Conservation (phyloP, 1,284 basidiomycete genomes). For the Thecaphora thlaspeos region DNA sequence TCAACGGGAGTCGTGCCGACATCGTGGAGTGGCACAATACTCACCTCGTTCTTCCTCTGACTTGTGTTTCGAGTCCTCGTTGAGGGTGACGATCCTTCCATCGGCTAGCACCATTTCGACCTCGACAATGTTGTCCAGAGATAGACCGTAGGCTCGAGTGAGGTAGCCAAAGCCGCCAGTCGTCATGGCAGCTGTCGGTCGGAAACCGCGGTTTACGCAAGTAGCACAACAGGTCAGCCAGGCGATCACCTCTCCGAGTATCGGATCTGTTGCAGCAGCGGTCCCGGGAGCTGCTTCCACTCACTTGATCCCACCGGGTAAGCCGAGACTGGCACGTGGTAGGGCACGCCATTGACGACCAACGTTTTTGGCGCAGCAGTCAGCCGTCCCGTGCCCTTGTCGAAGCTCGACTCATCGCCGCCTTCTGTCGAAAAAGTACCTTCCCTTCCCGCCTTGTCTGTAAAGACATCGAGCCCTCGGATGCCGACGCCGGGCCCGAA, state of each 20-base stretch:
- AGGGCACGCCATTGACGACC: conserved; percentile 39
- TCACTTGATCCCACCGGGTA: conserved; percentile 66
- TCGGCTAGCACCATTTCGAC: conserved; percentile 54
- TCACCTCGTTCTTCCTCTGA: conserved; percentile 46
- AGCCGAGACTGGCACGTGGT: conserved; percentile 55
- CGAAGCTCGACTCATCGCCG: conserved; percentile 7
- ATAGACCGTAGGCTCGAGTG: conserved; percentile 73
- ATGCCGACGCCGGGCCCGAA: conserved; percentile 45
- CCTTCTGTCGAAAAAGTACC: conserved; percentile 17
- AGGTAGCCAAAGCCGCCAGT: conserved; percentile 87
- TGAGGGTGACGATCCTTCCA: conserved; percentile 42
- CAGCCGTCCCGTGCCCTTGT: conserved; percentile 22
- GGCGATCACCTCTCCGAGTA: too few relatives aligned
- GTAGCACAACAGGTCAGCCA: too few relatives aligned
- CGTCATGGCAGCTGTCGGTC: conserved; percentile 68
- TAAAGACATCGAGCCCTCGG: conserved; percentile 38
- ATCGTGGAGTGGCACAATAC: background rate
- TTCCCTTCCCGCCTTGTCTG: conserved; percentile 40
- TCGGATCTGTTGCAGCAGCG: too few relatives aligned
- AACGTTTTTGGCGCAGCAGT: conserved; percentile 6
- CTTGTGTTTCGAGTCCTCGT: conserved; percentile 32
- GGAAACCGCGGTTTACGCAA: too few relatives aligned
- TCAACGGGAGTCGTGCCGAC: too few relatives aligned
- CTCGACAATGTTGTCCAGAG: conserved; percentile 46
- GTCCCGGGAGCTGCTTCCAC: too few relatives aligned